Percentiles rank a stretch among this genome's conserved stretches.
phyloP scores from a whole-genome alignment of 805 yeast genomes.

The Metschnikowia proteae region DNA sequence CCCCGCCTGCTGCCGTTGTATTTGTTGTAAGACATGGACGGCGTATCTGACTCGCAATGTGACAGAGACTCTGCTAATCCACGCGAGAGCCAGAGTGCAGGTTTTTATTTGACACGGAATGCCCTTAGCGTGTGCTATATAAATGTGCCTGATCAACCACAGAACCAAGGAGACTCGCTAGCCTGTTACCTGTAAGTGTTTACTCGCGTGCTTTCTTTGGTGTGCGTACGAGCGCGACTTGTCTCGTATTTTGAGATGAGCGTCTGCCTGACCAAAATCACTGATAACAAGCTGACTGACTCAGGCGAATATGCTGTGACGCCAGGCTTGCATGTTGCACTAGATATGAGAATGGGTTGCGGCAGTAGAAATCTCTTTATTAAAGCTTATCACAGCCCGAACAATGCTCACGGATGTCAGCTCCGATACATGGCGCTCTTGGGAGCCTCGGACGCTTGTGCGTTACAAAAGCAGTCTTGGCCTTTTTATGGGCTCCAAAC shows the following conservation, averaged over 20 bases:
- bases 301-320: no score
- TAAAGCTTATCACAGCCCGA: no score
- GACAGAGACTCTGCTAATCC: neutral
- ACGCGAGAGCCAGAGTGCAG: neutral
- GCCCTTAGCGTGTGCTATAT: neutral
- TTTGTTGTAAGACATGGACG: conserved; percentile 4
- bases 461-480: no score
- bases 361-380: no score
- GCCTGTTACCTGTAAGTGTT: neutral
- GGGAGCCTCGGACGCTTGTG: no score
- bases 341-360: no score
- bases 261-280: neutral
- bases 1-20: conserved; percentile 3
- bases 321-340: no score
- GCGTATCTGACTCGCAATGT: neutral
- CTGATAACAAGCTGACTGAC: neutral
- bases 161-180: neutral
- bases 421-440: no score
- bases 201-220: conserved; percentile 2
- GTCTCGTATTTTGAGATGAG: neutral
- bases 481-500: no score
- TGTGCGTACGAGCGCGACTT: conserved; percentile 4
- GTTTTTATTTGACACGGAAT: neutral
- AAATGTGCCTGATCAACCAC: neutral
- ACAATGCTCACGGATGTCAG: no score